Conservation (phyloP, 129 eudicot species). For the Centrapalus pauciflorus region DNA sequence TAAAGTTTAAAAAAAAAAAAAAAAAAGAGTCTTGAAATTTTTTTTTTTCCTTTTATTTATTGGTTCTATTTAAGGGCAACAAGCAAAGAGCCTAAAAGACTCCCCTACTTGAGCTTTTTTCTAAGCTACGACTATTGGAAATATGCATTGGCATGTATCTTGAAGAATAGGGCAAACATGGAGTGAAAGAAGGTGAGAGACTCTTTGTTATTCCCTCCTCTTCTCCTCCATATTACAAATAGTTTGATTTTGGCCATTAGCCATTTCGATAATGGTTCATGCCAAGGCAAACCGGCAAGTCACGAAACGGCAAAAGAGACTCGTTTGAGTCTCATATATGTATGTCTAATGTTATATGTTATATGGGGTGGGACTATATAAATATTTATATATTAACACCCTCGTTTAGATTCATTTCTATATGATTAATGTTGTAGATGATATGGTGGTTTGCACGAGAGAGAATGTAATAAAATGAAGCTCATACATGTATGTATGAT, state of each 20-base stretch:
- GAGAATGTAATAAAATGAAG: slow-evolving; percentile 23
- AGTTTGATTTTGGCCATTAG: slow-evolving; percentile 27
- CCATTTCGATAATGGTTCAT: not conserved
- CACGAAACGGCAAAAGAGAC: slow-evolving; percentile 55
- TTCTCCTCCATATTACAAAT: slow-evolving; percentile 24
- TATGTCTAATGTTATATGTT: slow-evolving; percentile 23
- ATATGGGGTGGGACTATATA: slow-evolving; percentile 4
- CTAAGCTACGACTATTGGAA: slow-evolving; percentile 14
- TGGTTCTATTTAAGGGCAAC: slow-evolving; percentile 28
- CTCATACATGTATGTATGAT: not conserved
- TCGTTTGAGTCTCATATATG: slow-evolving; percentile 40
- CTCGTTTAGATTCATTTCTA: not conserved
- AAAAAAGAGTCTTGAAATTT: slow-evolving; percentile 26
- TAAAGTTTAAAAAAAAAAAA: too few relatives aligned
- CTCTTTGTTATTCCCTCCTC: slow-evolving; percentile 11
- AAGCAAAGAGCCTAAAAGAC: slow-evolving; percentile 27
- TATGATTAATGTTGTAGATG: not conserved
- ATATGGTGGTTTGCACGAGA: slow-evolving; percentile 9
- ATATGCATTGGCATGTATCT: slow-evolving; percentile 19
- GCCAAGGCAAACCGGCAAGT: slow-evolving; percentile 71
- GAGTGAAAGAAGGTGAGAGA: slow-evolving; percentile 34
- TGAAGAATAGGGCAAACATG: slow-evolving; percentile 35
- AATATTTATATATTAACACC: slow-evolving; percentile 19
- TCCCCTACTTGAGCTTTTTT: slow-evolving; percentile 30
- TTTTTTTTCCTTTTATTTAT: slow-evolving; percentile 24